phyloP scores from a whole-genome alignment of 305 asterid genomes.

The Rubia peregrina region DNA sequence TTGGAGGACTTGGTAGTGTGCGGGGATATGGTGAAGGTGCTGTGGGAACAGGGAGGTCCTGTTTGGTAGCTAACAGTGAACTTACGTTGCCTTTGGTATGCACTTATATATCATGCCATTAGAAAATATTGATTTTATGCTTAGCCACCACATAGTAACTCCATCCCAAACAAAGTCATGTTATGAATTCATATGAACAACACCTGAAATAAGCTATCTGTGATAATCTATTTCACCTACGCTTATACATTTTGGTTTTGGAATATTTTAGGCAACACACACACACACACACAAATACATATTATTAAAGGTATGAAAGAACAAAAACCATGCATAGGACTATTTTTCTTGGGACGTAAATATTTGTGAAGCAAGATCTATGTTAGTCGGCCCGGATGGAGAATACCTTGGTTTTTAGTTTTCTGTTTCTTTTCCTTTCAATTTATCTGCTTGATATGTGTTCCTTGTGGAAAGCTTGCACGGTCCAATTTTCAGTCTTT shows the following conservation, averaged over 20 bases:
- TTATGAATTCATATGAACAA: too few relatives aligned
- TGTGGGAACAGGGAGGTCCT: slow-evolving; percentile 85
- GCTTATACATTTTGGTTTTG: not conserved
- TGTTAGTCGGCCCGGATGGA: not conserved
- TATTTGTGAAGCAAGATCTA: too few relatives aligned
- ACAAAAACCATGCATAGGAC: not conserved
- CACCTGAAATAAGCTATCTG: not conserved
- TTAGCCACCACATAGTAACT: not conserved
- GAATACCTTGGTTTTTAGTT: not conserved
- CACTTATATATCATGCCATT: slow-evolving; percentile 11
- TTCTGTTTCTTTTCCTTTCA: not conserved
- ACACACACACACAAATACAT: not conserved
- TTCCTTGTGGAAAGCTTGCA: not conserved
- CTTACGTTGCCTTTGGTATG: slow-evolving; percentile 79
- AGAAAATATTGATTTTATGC: not conserved
- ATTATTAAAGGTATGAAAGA: not conserved
- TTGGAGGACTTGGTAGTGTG: slow-evolving; percentile 85
- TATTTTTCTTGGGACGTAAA: too few relatives aligned
- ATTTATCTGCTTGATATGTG: not conserved
- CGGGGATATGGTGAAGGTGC: slow-evolving; percentile 98
- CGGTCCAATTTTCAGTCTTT: not conserved
- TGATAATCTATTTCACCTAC: not conserved
- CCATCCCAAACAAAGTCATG: not conserved
- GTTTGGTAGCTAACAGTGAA: slow-evolving; percentile 75
- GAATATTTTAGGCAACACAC: not conserved